Evolutionary conservation across 2,329 filamentous ascomycete genomes (phyloP).

Genomic region (Alternaria arborescens): DNA sequence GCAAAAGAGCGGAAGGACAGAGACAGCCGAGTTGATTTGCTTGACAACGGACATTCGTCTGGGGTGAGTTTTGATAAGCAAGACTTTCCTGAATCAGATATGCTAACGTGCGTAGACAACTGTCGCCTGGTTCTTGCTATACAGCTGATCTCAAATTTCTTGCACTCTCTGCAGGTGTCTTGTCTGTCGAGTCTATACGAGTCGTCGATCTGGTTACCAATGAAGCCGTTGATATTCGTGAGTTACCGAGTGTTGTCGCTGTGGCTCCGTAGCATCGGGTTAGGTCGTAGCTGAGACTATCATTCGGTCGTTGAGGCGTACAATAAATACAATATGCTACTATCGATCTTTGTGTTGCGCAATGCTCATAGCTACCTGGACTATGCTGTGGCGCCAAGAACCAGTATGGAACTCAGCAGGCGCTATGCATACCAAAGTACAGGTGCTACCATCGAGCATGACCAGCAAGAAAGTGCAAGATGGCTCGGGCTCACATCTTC

Average conservation of each 20-base stretch:
- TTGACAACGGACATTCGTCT: slow-evolving; percentile 77
- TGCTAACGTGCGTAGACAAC: slow-evolving; percentile 58
- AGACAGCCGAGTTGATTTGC: slow-evolving; percentile 74
- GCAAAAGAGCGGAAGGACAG: slow-evolving; percentile 71
- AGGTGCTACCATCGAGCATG: not conserved
- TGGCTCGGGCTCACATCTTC: not conserved
- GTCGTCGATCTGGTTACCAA: slow-evolving; percentile 77
- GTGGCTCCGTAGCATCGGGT: slow-evolving; percentile 24
- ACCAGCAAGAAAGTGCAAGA: not conserved
- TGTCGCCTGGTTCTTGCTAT: slow-evolving; percentile 76
- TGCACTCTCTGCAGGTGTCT: slow-evolving; percentile 70
- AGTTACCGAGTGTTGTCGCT: slow-evolving; percentile 73
- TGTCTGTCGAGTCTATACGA: slow-evolving; percentile 75
- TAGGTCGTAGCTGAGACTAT: not conserved
- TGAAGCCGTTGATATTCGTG: slow-evolving; percentile 79
- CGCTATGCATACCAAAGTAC: not conserved
- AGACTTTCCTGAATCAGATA: not conserved
- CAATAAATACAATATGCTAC: not conserved
- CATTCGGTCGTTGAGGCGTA: not conserved
- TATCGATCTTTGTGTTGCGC: not conserved
- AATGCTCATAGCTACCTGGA: not conserved
- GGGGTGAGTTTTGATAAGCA: slow-evolving; percentile 59
- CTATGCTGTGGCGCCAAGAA: slow-evolving; percentile 1
- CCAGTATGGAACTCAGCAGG: not conserved
- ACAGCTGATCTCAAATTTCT: slow-evolving; percentile 77